phyloP scores from a whole-genome alignment of 179 eudicot species.

The Drosera spatulata region DNA sequence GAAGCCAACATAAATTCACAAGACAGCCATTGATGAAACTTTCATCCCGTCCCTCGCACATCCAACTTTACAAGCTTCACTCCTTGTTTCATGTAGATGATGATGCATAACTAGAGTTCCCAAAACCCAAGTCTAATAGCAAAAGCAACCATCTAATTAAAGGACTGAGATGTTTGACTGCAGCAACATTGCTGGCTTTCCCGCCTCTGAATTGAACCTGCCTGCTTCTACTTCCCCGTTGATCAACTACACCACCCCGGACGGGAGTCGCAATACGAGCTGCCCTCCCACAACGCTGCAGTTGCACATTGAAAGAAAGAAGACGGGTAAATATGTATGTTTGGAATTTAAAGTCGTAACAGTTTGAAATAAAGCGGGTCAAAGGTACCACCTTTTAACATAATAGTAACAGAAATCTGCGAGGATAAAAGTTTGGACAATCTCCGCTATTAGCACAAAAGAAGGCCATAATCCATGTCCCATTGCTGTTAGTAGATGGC shows the following conservation, averaged over 20 bases:
- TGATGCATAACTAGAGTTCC: too few species aligned
- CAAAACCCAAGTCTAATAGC: too few species aligned
- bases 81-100: too few species aligned
- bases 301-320: not conserved
- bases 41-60: too few species aligned
- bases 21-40: too few species aligned
- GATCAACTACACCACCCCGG: constrained; percentile 27
- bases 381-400: constrained; percentile 2
- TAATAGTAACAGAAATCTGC: constrained; percentile 9
- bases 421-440: constrained; percentile 9
- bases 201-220: too few species aligned
- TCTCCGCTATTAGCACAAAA: constrained; percentile 3
- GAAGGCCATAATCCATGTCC: constrained; percentile 11
- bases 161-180: too few species aligned
- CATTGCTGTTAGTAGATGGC: constrained; percentile 4
- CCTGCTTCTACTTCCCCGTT: not conserved
- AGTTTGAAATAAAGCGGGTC: not conserved
- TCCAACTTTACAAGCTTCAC: too few species aligned
- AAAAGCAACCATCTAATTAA: too few species aligned
- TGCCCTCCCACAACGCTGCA: constrained; percentile 47
- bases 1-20: too few species aligned
- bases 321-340: too few species aligned
- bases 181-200: too few species aligned
- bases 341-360: not conserved
- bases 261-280: constrained; percentile 45